These are phyloP conservation scores for Mortierella sp. DNA, from an alignment of 371 early-diverging fungal genomes.

Conservation along the genomic window DNA sequence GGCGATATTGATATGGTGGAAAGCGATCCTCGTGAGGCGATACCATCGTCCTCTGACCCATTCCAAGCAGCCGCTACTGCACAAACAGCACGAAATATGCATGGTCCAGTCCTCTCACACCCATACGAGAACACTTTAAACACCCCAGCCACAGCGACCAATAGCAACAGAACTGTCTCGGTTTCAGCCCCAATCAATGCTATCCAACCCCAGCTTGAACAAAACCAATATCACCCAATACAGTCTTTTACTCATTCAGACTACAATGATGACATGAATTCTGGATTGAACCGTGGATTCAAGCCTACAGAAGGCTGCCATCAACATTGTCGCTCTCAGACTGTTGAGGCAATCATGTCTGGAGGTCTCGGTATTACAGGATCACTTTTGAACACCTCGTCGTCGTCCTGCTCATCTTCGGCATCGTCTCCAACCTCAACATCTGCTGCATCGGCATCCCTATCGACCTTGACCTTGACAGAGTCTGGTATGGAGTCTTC, in stretches of 20 bases:
- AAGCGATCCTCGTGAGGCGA: not conserved
- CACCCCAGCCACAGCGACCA: not conserved
- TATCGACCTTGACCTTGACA: constrained; percentile 51
- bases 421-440: constrained; percentile 55
- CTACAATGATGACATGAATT: constrained; percentile 43
- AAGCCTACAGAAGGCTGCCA: constrained; percentile 30
- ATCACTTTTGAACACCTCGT: constrained; percentile 16
- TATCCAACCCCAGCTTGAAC: constrained; percentile 14
- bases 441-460: constrained; percentile 51
- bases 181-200: constrained; percentile 14
- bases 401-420: constrained; percentile 45
- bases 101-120: constrained; percentile 2
- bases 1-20: constrained; percentile 28
- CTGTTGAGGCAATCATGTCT: constrained; percentile 50
- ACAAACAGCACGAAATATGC: not conserved
- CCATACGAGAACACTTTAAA: constrained; percentile 10
- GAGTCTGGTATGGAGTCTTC: constrained; percentile 32
- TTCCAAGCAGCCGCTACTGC: not conserved
- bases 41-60: not conserved
- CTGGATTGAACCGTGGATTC: constrained; percentile 39
- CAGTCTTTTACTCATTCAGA: constrained; percentile 24
- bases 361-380: constrained; percentile 16
- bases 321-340: constrained; percentile 51
- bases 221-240: constrained; percentile 10
- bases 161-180: not conserved